Evolutionary conservation across 805 yeast genomes (phyloP), one percentile per base, ranked within the genome.

Genomic region (Candida maesae): DNA sequence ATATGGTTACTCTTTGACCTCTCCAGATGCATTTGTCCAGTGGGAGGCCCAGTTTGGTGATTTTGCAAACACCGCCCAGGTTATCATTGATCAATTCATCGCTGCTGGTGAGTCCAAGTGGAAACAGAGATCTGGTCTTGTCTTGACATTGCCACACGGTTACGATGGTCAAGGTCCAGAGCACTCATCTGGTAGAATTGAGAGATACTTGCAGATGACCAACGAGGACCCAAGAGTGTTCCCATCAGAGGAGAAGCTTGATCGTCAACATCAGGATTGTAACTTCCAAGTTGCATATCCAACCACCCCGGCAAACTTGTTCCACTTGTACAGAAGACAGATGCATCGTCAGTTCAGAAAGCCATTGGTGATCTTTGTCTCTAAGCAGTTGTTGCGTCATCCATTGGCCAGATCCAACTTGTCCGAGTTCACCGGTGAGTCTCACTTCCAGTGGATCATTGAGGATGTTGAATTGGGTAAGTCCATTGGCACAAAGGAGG

Each of bases 1-100:
- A 72, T 93, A 93, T 65, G 99, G 99, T 71, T 93, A 93, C 75
- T 91, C 98, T 7, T 76, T 93, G 68, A 87, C 96, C 47, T 86
- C 95, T 38, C 99, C 99, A 54, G 97, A 93, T 62, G 93, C 96
- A 41, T 78, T 87, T 45, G 97, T 91, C 38, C 83, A 84, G 73
- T 93, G 99, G 99, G 99, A 93, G 73, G 99, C 98, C 44, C 99
- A 93, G 74, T 93, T 93, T 58, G 99, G 99, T 79, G 99, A 93
- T 72, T 93, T 93, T 60, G 99, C 99, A 60, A 93, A 93, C 77
- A 93, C 98, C 53, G 99, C 97, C 15, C 99, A 93, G 74, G 98
- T 93, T 50, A 85, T 93, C 56, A 76, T 87, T 56, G 99, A 93
- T 67, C 99, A 93, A 74, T 93, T 93, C 65, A 78, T 93, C 61